These are phyloP conservation scores for Quercus wislizeni DNA, from an alignment of 306 rosid species.

Conservation along the genomic window DNA sequence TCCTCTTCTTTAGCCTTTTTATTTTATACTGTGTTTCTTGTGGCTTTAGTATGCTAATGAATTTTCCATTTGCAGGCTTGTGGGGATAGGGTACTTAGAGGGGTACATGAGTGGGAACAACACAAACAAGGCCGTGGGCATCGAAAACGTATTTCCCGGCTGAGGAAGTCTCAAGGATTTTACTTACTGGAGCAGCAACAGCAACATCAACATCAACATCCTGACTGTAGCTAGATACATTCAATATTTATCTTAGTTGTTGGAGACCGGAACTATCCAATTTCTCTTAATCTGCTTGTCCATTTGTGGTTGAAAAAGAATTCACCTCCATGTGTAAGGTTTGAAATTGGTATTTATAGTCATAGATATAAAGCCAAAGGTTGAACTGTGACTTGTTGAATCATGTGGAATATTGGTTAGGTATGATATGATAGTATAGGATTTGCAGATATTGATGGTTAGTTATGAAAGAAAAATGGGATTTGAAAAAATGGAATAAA, in stretches of 20 bases:
- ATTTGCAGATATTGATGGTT: too few relatives aligned
- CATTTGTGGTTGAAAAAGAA: too few relatives aligned
- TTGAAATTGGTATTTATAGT: too few relatives aligned
- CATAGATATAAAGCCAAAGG: too few relatives aligned
- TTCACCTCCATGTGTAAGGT: too few relatives aligned
- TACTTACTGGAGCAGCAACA: slow-evolving; percentile 20
- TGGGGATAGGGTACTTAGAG: slow-evolving; percentile 74
- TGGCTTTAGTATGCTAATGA: neutral
- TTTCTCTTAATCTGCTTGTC: too few relatives aligned
- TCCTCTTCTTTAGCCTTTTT: neutral
- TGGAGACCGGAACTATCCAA: too few relatives aligned
- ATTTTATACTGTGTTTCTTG: neutral
- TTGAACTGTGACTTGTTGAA: too few relatives aligned
- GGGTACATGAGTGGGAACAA: slow-evolving; percentile 91
- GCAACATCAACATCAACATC: slow-evolving; percentile 24
- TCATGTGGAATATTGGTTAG: too few relatives aligned
- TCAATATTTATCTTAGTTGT: neutral
- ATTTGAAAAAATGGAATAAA: too few relatives aligned
- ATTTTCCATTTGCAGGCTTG: slow-evolving; percentile 62
- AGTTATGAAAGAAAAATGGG: too few relatives aligned
- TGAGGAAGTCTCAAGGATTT: slow-evolving; percentile 41
- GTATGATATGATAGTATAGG: too few relatives aligned
- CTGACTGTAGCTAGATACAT: neutral
- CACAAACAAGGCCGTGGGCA: slow-evolving; percentile 76
- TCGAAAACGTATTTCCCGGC: slow-evolving; percentile 65